Conservation (phyloP, 768 basidiomycete species). For the Kockovaella imperatae region DNA sequence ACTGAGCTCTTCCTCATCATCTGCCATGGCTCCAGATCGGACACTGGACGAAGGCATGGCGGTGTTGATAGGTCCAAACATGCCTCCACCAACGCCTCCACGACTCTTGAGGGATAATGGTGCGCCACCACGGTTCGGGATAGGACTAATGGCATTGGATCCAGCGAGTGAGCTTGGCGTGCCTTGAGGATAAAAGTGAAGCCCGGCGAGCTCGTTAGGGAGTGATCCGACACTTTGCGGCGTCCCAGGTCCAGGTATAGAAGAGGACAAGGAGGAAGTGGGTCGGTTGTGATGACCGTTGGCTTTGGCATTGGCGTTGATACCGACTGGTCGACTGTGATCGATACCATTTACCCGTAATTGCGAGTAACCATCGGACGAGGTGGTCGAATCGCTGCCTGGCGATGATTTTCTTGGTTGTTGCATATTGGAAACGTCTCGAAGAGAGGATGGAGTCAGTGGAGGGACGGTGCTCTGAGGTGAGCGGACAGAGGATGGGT, state of each 20-base stretch:
- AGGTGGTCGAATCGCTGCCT: constrained; percentile 35
- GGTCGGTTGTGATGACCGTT: background rate
- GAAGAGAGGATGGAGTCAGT: constrained; percentile 32
- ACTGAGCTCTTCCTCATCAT: constrained; percentile 31
- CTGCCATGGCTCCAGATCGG: constrained; percentile 23
- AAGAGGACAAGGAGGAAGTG: constrained; percentile 7
- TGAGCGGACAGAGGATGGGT: constrained; percentile 24
- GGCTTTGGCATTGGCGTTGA: constrained; percentile 1
- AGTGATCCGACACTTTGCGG: constrained; percentile 23
- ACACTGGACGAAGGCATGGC: constrained; percentile 28
- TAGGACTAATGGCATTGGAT: constrained; percentile 12
- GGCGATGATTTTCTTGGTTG: constrained; percentile 31
- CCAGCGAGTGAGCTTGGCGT: constrained; percentile 1
- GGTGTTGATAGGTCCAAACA: constrained; percentile 32
- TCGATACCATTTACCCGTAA: background rate
- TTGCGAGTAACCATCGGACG: constrained; percentile 17
- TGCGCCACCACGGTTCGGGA: constrained; percentile 11
- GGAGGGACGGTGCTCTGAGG: constrained; percentile 32
- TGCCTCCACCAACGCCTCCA: constrained; percentile 28
- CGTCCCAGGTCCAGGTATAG: constrained; percentile 16
- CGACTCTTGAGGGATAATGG: constrained; percentile 14
- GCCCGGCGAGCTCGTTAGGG: constrained; percentile 21
- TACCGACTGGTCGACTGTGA: background rate
- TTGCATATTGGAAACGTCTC: constrained; percentile 18
- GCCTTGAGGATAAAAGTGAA: constrained; percentile 16